A percentile compares a stretch with the other conserved stretches of the same genome.
These are phyloP conservation scores for Dryas alaskensis DNA, from an alignment of 306 rosid genomes.

Conservation along the genomic window DNA sequence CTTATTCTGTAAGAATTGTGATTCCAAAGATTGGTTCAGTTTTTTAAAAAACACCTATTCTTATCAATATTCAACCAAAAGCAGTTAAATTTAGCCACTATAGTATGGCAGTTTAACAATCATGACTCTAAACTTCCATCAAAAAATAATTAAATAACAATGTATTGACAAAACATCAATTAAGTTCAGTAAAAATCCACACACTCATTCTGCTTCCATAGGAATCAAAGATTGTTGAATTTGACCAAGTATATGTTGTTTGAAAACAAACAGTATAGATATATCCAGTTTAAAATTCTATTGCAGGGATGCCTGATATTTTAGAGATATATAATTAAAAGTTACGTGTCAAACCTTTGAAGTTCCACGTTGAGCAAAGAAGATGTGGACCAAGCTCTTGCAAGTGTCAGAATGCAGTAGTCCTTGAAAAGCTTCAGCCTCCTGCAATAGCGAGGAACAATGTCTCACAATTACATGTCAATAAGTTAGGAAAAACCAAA, in stretches of 20 bases:
- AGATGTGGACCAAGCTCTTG: conserved; percentile 82
- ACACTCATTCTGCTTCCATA: background rate
- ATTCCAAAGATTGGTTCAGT: background rate
- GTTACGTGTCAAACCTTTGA: conserved; percentile 62
- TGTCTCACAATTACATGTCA: conserved; percentile 22
- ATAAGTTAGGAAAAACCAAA: background rate
- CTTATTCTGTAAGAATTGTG: background rate
- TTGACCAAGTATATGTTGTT: background rate
- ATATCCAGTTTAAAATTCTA: background rate
- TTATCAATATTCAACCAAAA: background rate
- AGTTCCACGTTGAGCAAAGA: conserved; percentile 90
- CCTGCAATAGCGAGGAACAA: conserved; percentile 58
- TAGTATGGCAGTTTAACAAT: background rate
- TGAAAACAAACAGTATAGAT: background rate
- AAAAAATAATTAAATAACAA: background rate
- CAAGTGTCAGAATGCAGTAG: conserved; percentile 58
- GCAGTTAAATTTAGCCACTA: background rate
- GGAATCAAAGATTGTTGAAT: background rate
- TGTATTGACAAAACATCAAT: background rate
- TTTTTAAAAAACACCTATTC: background rate
- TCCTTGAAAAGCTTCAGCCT: conserved; percentile 68
- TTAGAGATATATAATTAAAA: background rate
- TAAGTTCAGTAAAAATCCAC: background rate
- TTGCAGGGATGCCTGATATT: background rate
- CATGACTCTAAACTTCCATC: background rate